A percentile compares a stretch with the other conserved stretches of the same genome.
These are phyloP conservation scores for Coemansia sp. DNA, from an alignment of 192 early-diverging fungal genomes.

Conservation along the genomic window DNA sequence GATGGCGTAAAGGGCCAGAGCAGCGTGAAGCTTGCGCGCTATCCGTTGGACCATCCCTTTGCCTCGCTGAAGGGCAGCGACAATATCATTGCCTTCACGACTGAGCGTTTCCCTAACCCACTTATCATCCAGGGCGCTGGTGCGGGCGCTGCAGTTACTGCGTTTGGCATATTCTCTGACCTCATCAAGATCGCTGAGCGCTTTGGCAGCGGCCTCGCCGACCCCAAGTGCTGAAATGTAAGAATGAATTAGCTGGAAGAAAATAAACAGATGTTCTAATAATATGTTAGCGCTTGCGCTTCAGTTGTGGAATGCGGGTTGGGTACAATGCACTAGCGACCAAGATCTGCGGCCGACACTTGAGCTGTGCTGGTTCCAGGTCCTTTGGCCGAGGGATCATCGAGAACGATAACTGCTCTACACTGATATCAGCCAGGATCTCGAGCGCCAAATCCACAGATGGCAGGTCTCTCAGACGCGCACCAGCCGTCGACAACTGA, in stretches of 20 bases:
- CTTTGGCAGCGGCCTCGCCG: conserved; percentile 20
- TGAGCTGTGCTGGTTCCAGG: conserved; percentile 1
- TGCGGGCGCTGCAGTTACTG: conserved; percentile 95
- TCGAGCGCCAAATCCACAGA: conserved; percentile 29
- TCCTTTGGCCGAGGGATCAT: conserved; percentile 15
- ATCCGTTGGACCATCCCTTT: conserved; percentile 88
- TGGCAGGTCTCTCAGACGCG: conserved; percentile 17
- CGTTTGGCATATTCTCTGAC: conserved; percentile 97
- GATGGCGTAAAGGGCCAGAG: conserved; percentile 68
- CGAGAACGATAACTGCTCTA: not conserved
- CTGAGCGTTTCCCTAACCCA: conserved; percentile 90
- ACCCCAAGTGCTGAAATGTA: conserved; percentile 10
- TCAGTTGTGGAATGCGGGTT: conserved; percentile 45
- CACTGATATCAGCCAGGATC: conserved; percentile 19
- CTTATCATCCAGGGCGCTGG: conserved; percentile 96
- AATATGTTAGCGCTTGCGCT: conserved; percentile 45
- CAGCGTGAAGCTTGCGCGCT: conserved; percentile 79
- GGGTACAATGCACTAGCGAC: conserved; percentile 37
- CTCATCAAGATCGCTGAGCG: conserved; percentile 84
- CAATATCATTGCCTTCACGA: conserved; percentile 97
- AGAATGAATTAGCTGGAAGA: not conserved
- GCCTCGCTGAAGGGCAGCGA: conserved; percentile 96
- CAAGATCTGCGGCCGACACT: conserved; percentile 17
- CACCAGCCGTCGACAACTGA: conserved; percentile 19
- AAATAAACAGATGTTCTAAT: conserved; percentile 2